A percentile compares a stretch with the other conserved stretches of the same genome.
Evolutionary conservation across 1,284 basidiomycete genomes (phyloP).

Genomic region (Phellopilus nigrolimitatus): DNA sequence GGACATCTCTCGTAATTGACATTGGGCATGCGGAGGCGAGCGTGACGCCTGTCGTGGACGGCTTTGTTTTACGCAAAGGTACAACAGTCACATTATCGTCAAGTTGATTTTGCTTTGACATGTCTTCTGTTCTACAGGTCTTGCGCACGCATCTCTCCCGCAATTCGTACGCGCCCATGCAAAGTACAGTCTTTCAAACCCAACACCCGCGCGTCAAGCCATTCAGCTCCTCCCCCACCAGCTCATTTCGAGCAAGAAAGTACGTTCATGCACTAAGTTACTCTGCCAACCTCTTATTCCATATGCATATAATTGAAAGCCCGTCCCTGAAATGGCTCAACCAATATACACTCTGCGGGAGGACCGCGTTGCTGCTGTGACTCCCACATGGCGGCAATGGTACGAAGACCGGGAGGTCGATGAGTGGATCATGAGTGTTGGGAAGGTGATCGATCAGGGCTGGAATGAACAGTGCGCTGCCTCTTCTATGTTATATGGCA

Average conservation of each 20-base stretch:
- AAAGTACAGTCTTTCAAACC: constrained; percentile 52
- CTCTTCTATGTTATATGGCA: not conserved
- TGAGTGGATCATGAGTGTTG: constrained; percentile 89
- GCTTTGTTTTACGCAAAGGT: constrained; percentile 97
- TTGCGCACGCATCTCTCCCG: constrained; percentile 68
- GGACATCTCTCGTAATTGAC: constrained; percentile 92
- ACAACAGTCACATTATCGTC: constrained; percentile 1
- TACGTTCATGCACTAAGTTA: constrained; percentile 26
- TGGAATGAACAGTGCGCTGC: constrained; percentile 80
- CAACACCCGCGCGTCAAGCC: constrained; percentile 43
- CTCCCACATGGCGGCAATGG: constrained; percentile 77
- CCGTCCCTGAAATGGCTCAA: constrained; percentile 46
- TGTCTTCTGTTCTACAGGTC: constrained; percentile 39
- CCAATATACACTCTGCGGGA: constrained; percentile 69
- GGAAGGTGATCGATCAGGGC: constrained; percentile 77
- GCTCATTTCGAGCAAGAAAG: constrained; percentile 77
- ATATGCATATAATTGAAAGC: constrained; percentile 36
- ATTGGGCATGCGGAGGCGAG: constrained; percentile 86
- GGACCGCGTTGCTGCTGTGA: constrained; percentile 70
- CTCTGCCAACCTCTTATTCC: not conserved
- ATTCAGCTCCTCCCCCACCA: constrained; percentile 80
- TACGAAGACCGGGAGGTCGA: constrained; percentile 86
- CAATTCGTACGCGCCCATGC: constrained; percentile 73
- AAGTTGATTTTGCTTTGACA: not conserved
- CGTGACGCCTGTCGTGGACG: constrained; percentile 94